phyloP scores from a whole-genome alignment of 1,139 yeast species.

The Zygosaccharomyces sapae region DNA sequence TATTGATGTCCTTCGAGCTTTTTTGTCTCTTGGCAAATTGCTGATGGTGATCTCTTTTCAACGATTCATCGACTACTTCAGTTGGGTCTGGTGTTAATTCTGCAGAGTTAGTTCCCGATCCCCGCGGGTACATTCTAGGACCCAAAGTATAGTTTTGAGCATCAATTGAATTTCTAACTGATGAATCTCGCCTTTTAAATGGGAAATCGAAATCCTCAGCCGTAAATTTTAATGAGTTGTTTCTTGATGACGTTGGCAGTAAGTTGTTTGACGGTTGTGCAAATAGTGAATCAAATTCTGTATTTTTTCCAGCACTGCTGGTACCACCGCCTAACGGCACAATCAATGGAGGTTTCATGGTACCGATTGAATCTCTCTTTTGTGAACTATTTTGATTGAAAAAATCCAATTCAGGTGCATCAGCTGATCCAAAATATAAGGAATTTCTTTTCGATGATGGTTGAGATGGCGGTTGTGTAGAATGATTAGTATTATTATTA shows the following conservation, averaged over 20 bases:
- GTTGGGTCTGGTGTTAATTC: constrained; percentile 8
- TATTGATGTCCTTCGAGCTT: constrained; percentile 1
- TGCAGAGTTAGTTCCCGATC: constrained; percentile 5
- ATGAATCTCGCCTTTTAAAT: constrained; percentile 30
- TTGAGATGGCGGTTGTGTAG: constrained; percentile 10
- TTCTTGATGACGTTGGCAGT: constrained; percentile 19
- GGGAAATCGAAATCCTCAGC: constrained; percentile 31
- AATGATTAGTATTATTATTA: constrained; percentile 1
- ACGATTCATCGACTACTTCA: constrained; percentile 7
- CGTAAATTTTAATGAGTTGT: constrained; percentile 27
- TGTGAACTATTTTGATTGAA: constrained; percentile 15
- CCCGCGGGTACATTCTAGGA: constrained; percentile 7
- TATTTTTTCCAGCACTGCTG: constrained; percentile 5
- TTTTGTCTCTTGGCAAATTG: constrained; percentile 15
- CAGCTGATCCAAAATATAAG: constrained; percentile 22
- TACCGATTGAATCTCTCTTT: constrained; percentile 12
- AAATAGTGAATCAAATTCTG: constrained; percentile 23
- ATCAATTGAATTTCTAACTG: constrained; percentile 26
- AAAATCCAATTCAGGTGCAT: constrained; percentile 24
- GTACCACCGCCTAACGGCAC: constrained; percentile 17
- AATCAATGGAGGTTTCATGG: constrained; percentile 22
- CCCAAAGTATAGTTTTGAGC: constrained; percentile 13
- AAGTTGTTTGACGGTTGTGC: constrained; percentile 11
- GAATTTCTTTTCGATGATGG: constrained; percentile 26
- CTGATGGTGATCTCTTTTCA: constrained; percentile 6